A percentile compares a stretch with the other conserved stretches of the same genome.
These are phyloP conservation scores for Aaosphaeria arxii DNA, from an alignment of 2,329 filamentous ascomycete genomes.

Conservation along the genomic window DNA sequence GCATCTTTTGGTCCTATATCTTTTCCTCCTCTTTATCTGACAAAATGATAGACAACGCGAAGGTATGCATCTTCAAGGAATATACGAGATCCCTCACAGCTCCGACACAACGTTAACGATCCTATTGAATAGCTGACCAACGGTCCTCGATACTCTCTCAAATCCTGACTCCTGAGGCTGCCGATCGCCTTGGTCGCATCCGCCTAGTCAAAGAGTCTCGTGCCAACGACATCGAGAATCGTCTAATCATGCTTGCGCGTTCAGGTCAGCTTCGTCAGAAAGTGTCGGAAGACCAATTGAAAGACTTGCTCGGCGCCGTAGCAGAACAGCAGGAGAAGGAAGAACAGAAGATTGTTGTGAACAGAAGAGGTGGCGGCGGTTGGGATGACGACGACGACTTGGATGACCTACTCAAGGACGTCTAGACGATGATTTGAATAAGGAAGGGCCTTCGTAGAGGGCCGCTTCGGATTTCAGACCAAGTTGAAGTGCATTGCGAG, in stretches of 20 bases:
- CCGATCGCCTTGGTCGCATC: conserved; percentile 90
- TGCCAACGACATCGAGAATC: conserved; percentile 85
- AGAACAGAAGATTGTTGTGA: conserved; percentile 75
- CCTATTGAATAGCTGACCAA: conserved; percentile 52
- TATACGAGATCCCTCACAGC: background rate
- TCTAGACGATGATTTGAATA: conserved; percentile 12
- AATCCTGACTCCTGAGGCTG: conserved; percentile 91
- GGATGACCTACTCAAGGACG: conserved; percentile 47
- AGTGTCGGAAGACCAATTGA: conserved; percentile 89
- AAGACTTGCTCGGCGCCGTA: conserved; percentile 82
- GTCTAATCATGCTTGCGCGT: conserved; percentile 87
- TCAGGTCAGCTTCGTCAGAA: conserved; percentile 82
- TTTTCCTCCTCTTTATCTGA: conserved; percentile 1
- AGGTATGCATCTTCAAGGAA: conserved; percentile 29
- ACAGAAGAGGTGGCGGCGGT: conserved; percentile 70
- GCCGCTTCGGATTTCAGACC: too few relatives aligned
- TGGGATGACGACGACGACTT: conserved; percentile 82
- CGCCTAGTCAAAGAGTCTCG: conserved; percentile 92
- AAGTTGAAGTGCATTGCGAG: too few relatives aligned
- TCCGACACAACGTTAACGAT: background rate
- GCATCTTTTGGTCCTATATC: background rate
- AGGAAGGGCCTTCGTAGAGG: background rate
- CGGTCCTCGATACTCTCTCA: conserved; percentile 78
- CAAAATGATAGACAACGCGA: conserved; percentile 43
- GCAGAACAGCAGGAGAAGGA: conserved; percentile 68